phyloP scores from a whole-genome alignment of 2,329 filamentous ascomycete species.

The Penicillium sp. region DNA sequence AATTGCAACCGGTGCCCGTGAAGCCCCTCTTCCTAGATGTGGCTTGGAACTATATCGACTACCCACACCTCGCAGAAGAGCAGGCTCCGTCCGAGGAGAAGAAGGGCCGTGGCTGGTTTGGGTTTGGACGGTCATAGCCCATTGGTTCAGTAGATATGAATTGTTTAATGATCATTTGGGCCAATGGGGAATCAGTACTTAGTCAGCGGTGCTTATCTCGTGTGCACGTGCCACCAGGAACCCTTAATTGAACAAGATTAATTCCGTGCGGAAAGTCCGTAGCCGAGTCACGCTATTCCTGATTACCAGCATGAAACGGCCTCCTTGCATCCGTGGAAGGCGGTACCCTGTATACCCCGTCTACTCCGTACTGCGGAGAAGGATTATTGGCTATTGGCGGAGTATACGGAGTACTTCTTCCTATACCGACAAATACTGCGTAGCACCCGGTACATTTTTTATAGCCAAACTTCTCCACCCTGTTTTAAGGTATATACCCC shows the following conservation, averaged over 20 bases:
- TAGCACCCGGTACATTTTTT: background rate
- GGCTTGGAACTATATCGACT: conserved; percentile 96
- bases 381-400: background rate
- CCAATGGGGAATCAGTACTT: background rate
- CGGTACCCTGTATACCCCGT: background rate
- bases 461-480: background rate
- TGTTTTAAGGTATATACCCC: background rate
- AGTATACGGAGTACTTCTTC: background rate
- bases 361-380: background rate
- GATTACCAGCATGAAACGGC: background rate
- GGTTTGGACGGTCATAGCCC: conserved; percentile 51
- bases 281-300: conserved; percentile 14
- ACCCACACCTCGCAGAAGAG: conserved; percentile 55
- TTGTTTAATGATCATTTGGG: no score
- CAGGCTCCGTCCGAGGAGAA: conserved; percentile 39
- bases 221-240: background rate
- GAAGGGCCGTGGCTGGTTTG: conserved; percentile 68
- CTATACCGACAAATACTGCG: background rate
- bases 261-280: conserved; percentile 8
- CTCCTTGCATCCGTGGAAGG: background rate
- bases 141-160: background rate
- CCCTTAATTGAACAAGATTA: background rate
- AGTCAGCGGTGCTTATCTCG: conserved; percentile 1
- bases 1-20: conserved; percentile 74
- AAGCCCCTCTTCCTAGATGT: conserved; percentile 96